Evolutionary conservation across 2,329 filamentous ascomycete genomes (phyloP), one percentile per base, ranked within the genome.

Genomic region (Camillea tinctor): DNA sequence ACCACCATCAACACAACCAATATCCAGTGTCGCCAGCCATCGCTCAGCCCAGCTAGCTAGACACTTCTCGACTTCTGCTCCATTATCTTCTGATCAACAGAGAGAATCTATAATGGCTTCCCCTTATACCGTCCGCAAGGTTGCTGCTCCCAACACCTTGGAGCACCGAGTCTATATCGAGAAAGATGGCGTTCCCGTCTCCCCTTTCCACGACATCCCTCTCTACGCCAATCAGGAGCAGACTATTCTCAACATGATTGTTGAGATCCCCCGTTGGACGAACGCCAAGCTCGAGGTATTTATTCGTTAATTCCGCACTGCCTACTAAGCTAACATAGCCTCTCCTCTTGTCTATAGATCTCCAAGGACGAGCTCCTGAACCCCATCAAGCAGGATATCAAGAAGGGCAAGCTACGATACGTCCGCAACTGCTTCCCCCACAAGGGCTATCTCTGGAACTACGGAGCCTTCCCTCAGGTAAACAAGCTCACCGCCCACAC

Each of bases 361-460:
- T 96, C 91, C 84, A 98, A 98, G 86, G 93, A 98, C 76, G 95
- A 99, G 81, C 86, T 91, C 75, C 89, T 98, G 77, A 98, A 97
- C 86, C 94, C 94, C 77, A 97, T 97, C 85, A 97, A 97, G 89
- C 95, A 99, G 85, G 95, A 99, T 79, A 87, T 88, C 80, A 98
- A 99, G 91, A 98, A 99, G 87, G 95, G 94, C 87, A 98, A 97
- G 88, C 93, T 98, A 74, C 92, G 95, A 75, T 99, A 90, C 78
- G 95, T 99, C 77, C 93, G 95, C 83, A 99, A 99, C 90, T 99
- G 95, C 89, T 99, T 99, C 88, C 95, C 95, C 73, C 95, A 99
- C 90, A 98, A 99, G 88, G 95, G 95, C 70, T 99, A 99, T 82
- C 92, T 99, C 73, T 99, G 95, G 95, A 99, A 99, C 88, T 99